phyloP scores from a whole-genome alignment of 306 rosid species.

The Mucuna pruriens region DNA sequence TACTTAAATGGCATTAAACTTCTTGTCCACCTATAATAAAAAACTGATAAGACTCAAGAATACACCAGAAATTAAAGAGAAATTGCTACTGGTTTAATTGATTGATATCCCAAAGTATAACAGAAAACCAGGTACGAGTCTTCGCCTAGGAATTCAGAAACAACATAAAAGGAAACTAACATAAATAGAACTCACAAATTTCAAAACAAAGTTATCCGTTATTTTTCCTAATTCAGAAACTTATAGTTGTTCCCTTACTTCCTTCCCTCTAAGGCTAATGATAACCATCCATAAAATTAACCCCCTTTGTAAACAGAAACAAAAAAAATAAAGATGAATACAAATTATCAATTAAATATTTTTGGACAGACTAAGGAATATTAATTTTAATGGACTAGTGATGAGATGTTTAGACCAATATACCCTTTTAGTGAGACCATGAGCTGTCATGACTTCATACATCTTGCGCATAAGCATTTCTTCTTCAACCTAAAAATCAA shows the following conservation, averaged over 20 bases:
- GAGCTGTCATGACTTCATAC: slow-evolving; percentile 35
- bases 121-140: not conserved
- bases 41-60: not conserved
- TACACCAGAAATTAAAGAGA: not conserved
- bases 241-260: not conserved
- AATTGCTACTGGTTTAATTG: not conserved
- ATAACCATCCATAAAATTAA: not conserved
- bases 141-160: too few species aligned
- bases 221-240: not conserved
- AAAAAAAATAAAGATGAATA: not conserved
- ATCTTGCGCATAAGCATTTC: slow-evolving; percentile 48
- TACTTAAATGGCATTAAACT: not conserved
- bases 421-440: slow-evolving; percentile 27
- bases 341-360: not conserved
- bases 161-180: not conserved
- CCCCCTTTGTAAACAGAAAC: not conserved
- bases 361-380: slow-evolving; percentile 5
- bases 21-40: not conserved
- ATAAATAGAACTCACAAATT: not conserved
- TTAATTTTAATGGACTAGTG: not conserved
- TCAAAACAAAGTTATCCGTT: not conserved
- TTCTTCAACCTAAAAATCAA: slow-evolving; percentile 44
- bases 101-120: not conserved
- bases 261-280: not conserved
- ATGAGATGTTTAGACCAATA: not conserved